Conservation (phyloP, 2,329 filamentous ascomycete species). For the Metarhizium album region DNA sequence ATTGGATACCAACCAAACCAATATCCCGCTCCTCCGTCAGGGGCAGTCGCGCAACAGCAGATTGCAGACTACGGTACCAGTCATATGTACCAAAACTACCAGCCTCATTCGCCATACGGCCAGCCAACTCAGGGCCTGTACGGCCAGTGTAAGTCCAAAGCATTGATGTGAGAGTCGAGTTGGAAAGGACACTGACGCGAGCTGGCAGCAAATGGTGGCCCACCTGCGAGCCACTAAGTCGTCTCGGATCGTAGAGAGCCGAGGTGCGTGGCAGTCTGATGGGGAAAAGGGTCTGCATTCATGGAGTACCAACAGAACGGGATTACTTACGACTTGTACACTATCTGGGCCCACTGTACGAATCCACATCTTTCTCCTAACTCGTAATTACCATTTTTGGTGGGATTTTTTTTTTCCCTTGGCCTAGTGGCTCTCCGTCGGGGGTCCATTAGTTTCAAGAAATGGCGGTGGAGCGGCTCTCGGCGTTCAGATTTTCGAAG, state of each 20-base stretch:
- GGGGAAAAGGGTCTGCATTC: not conserved
- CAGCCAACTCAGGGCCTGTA: slow-evolving; percentile 49
- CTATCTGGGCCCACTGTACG: slow-evolving; percentile 3
- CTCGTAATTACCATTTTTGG: not conserved
- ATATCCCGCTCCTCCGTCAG: slow-evolving; percentile 53
- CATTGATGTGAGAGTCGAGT: not conserved
- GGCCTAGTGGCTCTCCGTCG: not conserved
- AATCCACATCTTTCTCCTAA: not conserved
- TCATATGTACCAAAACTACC: slow-evolving; percentile 48
- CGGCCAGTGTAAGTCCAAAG: slow-evolving; percentile 41
- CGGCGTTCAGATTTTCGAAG: slow-evolving; percentile 2
- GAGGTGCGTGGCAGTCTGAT: slow-evolving; percentile 3
- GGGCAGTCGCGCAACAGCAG: slow-evolving; percentile 38
- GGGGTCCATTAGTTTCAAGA: not conserved
- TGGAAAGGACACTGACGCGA: slow-evolving; percentile 7
- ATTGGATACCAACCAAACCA: slow-evolving; percentile 61
- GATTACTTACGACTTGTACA: slow-evolving; percentile 2
- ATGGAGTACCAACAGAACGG: not conserved
- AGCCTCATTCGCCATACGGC: slow-evolving; percentile 48
- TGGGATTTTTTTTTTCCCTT: not conserved
- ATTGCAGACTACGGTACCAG: slow-evolving; percentile 44
- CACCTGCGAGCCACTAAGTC: slow-evolving; percentile 22
- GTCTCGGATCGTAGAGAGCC: not conserved
- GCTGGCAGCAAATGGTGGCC: slow-evolving; percentile 22
- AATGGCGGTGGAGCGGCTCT: not conserved